Conservation (phyloP, 2,329 filamentous ascomycete species). For the Fusarium ramigenum region DNA sequence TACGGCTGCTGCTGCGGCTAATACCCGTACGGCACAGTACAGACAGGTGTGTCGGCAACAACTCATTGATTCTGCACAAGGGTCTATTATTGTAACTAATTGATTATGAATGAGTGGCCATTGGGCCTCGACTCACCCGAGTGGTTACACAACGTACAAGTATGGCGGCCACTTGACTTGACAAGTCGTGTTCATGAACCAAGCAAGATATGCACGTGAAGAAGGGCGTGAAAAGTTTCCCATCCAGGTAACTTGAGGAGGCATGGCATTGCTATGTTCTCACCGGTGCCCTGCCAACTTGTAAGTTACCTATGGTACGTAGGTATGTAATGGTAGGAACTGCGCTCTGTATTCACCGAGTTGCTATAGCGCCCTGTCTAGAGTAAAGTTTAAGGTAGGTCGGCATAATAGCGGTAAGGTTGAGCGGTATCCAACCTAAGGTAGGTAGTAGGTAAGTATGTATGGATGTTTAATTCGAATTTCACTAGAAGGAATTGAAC, state of each 20-base stretch:
- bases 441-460: too few relatives aligned
- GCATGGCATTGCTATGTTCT: neutral
- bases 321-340: neutral
- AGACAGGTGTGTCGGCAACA: neutral
- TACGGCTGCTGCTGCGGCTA: neutral
- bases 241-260: neutral
- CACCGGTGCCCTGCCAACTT: neutral
- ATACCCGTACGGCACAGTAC: neutral
- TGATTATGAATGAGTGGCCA: neutral
- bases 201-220: neutral
- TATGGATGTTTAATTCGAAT: neutral
- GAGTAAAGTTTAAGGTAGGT: neutral
- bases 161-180: neutral
- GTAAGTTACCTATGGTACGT: neutral
- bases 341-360: neutral
- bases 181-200: neutral
- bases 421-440: neutral
- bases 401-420: neutral
- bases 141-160: neutral
- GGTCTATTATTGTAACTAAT: neutral
- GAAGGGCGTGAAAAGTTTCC: neutral
- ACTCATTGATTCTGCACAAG: neutral
- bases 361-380: neutral
- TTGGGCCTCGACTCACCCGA: neutral
- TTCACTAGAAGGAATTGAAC: neutral